phyloP scores from a whole-genome alignment of 1,139 yeast genomes.

The Kodamaea anthophila region DNA sequence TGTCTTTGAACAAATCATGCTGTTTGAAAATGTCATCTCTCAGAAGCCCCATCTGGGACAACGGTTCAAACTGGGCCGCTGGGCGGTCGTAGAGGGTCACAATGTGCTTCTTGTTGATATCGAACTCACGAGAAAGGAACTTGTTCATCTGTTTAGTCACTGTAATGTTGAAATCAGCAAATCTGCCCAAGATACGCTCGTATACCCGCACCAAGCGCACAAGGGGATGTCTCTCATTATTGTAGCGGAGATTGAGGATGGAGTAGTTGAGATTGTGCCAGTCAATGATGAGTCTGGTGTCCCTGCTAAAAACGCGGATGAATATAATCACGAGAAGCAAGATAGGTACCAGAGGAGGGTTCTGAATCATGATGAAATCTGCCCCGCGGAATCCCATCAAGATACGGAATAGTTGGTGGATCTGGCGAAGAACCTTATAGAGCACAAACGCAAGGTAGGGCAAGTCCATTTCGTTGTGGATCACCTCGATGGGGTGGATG shows the following conservation, averaged over 20 bases:
- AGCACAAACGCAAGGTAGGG: slow-evolving; percentile 59
- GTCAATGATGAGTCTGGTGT: slow-evolving; percentile 68
- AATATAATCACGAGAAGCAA: slow-evolving; percentile 57
- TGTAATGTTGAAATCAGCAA: slow-evolving; percentile 60
- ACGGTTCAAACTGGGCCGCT: slow-evolving; percentile 59
- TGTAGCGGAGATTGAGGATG: slow-evolving; percentile 63
- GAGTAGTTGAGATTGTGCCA: slow-evolving; percentile 96
- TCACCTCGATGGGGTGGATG: slow-evolving; percentile 42
- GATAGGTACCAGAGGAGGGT: slow-evolving; percentile 90
- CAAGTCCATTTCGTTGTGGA: slow-evolving; percentile 34
- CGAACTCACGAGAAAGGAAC: slow-evolving; percentile 52
- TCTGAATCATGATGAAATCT: slow-evolving; percentile 72
- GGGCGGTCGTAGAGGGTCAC: slow-evolving; percentile 69
- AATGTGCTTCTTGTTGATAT: slow-evolving; percentile 29
- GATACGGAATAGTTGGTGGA: slow-evolving; percentile 37
- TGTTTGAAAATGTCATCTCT: slow-evolving; percentile 31
- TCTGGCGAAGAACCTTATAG: slow-evolving; percentile 55
- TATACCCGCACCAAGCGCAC: slow-evolving; percentile 54
- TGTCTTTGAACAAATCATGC: slow-evolving; percentile 34
- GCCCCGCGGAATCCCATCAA: slow-evolving; percentile 55
- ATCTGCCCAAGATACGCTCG: slow-evolving; percentile 53
- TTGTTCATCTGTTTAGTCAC: slow-evolving; percentile 74
- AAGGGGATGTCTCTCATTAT: slow-evolving; percentile 50
- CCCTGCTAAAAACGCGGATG: slow-evolving; percentile 47
- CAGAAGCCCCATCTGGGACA: slow-evolving; percentile 13